Base-by-base conservation (phyloP, 805 yeast species). In the Kluyveromyces nonfermentans region DNA sequence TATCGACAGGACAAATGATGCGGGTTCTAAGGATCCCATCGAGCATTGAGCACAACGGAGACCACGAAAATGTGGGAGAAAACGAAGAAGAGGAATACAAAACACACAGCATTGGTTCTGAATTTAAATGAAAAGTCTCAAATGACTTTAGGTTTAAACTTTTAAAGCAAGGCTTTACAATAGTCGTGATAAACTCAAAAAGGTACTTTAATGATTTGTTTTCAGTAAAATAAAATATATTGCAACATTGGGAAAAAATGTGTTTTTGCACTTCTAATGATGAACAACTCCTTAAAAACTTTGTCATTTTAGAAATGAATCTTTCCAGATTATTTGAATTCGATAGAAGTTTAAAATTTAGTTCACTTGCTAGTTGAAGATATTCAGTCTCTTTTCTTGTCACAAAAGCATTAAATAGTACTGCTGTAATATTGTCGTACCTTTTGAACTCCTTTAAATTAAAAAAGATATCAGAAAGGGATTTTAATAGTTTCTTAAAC, bases 51-150 rank as follows among this genome's bases (percentile, higher is more conserved):
- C 55, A 49, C 20, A 57, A 35, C 5, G 53, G 50, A 5, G 55
- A 48, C 64, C 41, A 38, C 14, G n/a, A 8, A 34, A 47, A 28
- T 9, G 37, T 7, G 16, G 45, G 44, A 30, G 33, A 22, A 16
- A 38, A 28, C 5, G 49, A 25, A 2, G 50, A 43, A 12, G 37
- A 25, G 5, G 49, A 45, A 39, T 49, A 50, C 4, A 59, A 19
- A 5, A 60, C 43, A 8, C 59, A 52, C 12, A 50, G 16, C 62
- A 61, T 62, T 2, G 58, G 47, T 34, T 61, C 64, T 3, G 62
- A 57, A 15, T 21, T 10, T 30, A 54, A 53, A 1, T 44, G 34
- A 9, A 46, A 20, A 2, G 31, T 15, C 22, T 38, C 34, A 33
- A 33, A 54, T 2, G 43, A 20, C 1, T 37, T 33, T 9, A 47